Evolutionary conservation across 306 rosid genomes (phyloP), one percentile per base, ranked within the genome.

Genomic region (Dryas alaskensis): DNA sequence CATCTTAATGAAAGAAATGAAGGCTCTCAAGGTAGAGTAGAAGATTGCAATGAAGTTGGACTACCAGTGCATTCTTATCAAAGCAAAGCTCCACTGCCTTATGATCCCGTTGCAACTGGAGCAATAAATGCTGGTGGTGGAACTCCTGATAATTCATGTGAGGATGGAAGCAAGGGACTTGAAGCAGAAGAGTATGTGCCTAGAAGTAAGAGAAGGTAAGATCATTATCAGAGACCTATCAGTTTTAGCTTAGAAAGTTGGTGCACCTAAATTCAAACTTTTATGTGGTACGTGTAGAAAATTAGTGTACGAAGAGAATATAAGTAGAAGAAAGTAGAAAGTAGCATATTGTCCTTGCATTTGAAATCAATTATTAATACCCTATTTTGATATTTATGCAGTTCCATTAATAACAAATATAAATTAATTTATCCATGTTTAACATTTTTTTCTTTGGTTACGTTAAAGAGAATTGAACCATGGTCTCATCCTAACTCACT

Each of bases 161-260:
- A 85, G 63, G 96, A 85, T 78, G 86, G 84, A 86, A 88, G 89
- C 79, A 91, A 80, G 69, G 94, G 82, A 61, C 69, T 68, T 48
- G 92, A 81, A 59, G 80, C 82, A 64, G 84, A 76, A 27, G 93
- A 83, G 63, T 86, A 84, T 53, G 96, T 83, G 54, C 85, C 85
- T 39, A 82, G 82, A 80, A 77, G 80, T 65, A 91, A 91, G 80
- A 89, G 86, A 87, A 91, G 94, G 97, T 91, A 75, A 72, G 63
- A 64, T 3, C 45, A 45, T 50, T 55, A 8, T 62, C 25, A 40
- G 25, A 62, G 47, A 22, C 67, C 67, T 27, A 4, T 22, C 14
- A 8, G 14, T 27, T 54, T 70, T 55, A 54, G 53, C 40, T 55
- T 55, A 3, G 13, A 12, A 19, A 42, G 6, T 17, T 70, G 40